These are phyloP conservation scores for Phytophthora hybrid DNA, from an alignment of 352 stramenopile genomes.

Conservation along the genomic window DNA sequence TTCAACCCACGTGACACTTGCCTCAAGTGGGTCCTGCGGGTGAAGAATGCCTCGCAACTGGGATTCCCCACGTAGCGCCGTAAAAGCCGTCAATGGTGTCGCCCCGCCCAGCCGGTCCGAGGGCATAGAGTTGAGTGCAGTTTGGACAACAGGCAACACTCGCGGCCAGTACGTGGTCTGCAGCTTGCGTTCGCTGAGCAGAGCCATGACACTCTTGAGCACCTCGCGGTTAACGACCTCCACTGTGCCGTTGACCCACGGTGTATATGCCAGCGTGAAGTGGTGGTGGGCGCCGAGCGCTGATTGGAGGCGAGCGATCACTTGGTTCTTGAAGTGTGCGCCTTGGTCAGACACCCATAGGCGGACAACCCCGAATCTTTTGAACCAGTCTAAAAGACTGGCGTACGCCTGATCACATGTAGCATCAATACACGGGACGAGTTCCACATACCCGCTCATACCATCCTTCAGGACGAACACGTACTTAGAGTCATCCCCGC, in stretches of 20 bases:
- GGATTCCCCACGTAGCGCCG: not conserved
- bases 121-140: not conserved
- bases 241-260: constrained; percentile 35
- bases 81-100: not conserved
- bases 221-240: constrained; percentile 41
- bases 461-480: not conserved
- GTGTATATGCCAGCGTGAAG: not conserved
- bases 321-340: not conserved
- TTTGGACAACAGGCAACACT: not conserved
- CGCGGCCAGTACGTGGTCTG: not conserved
- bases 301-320: not conserved
- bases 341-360: not conserved
- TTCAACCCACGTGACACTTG: not conserved
- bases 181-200: constrained; percentile 1
- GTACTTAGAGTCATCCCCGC: not conserved
- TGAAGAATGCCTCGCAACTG: not conserved
- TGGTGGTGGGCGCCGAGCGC: not conserved
- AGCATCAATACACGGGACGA: not conserved
- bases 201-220: not conserved
- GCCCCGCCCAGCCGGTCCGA: not conserved
- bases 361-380: not conserved
- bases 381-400: not conserved
- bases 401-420: not conserved
- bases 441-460: not conserved
- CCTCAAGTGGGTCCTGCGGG: not conserved